Base-by-base conservation (phyloP, 192 early-diverging fungal genomes). In the Umbelopsis isabellina region DNA sequence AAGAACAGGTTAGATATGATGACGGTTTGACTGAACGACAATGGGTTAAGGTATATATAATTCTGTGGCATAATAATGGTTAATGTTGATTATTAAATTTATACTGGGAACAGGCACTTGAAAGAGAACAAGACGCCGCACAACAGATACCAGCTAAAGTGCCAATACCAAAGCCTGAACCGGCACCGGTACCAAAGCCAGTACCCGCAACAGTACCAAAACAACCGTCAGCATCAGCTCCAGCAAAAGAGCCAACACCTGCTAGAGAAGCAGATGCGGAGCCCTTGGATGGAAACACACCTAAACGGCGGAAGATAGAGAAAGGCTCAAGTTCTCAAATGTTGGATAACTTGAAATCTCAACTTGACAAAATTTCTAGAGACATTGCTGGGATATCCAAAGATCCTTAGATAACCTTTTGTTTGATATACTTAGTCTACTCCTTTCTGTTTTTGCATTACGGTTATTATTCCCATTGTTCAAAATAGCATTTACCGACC, bases 21-120 rank as follows among this genome's bases (percentile, higher is more conserved):
- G 96, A 99, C 73, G 95, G 91, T 8, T 81, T 98, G 76, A 94
- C 91, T 1, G 96, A 99, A 74, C 93, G 96, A 66, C 92, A 99
- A 77, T 99, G 88, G 87, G 69, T 96, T 13, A 83, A 87, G 46
- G 90, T 81, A 69, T 67, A 45, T 64, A 61, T 18, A 16, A 37
- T n/a, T 12, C 11, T 27, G 15, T 5, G 3, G 27, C 3, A 30
- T 30, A 3, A 30, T 30, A 1, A 30, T 30, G 27, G 27, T 3
- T 30, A 27, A 55, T 13, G 30, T 30, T 55, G 23, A 27, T 25
- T 22, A 9, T 1, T 30, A 27, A 25, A 27, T 18, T 18, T 3
- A 27, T 8, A 4, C 30, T 33, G 18, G 37, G 1, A 4, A 41
- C 37, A 61, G 55, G 55, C 55, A 18, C 33, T 61, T 35, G 55